phyloP scores from a whole-genome alignment of 2,329 filamentous ascomycete species.

The Aureobasidium pullulans region DNA sequence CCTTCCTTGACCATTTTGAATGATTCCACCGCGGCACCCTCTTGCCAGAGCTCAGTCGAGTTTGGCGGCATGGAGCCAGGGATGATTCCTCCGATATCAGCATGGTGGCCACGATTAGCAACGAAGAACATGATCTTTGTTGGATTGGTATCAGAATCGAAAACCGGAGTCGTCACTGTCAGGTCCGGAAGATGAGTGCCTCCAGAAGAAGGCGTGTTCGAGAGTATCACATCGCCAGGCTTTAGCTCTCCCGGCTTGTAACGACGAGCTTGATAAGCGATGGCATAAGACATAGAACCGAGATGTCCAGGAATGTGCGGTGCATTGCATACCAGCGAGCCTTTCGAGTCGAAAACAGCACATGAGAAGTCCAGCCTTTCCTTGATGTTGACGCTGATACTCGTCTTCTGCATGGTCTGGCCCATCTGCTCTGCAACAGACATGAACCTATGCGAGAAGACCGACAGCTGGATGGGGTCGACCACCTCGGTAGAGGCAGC shows the following conservation, averaged over 20 bases:
- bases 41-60: constrained; percentile 40
- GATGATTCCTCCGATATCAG: constrained; percentile 26
- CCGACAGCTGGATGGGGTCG: constrained; percentile 47
- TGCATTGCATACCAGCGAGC: constrained; percentile 36
- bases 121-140: constrained; percentile 22
- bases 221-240: constrained; percentile 24
- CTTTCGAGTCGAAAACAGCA: constrained; percentile 35
- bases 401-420: constrained; percentile 48
- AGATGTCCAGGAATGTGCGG: constrained; percentile 38
- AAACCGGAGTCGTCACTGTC: constrained; percentile 24
- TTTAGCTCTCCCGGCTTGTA: constrained; percentile 18
- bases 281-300: constrained; percentile 24
- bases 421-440: constrained; percentile 55
- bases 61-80: constrained; percentile 36
- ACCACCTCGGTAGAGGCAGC: constrained; percentile 23
- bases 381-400: constrained; percentile 44
- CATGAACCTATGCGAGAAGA: constrained; percentile 53
- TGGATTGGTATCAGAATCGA: constrained; percentile 16
- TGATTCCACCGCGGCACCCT: constrained; percentile 40
- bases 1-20: constrained; percentile 9
- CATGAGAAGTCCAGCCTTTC: constrained; percentile 40
- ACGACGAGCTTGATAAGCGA: constrained; percentile 22
- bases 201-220: constrained; percentile 24
- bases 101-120: constrained; percentile 24
- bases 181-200: constrained; percentile 27